These are phyloP conservation scores for Picea glauca DNA, from an alignment of 75 land plant species.

Conservation along the genomic window DNA sequence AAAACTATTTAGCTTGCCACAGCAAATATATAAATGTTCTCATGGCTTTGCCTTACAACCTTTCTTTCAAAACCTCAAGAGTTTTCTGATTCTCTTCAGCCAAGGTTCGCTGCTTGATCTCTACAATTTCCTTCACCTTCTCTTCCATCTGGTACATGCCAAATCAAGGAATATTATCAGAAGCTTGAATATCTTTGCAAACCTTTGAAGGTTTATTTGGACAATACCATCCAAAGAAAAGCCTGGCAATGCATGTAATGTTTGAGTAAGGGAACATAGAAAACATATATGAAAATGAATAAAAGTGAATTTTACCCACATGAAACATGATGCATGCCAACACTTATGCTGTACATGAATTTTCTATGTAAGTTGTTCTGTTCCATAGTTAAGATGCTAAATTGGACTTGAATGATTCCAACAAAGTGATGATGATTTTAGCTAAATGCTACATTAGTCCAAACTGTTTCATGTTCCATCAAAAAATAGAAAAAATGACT, in stretches of 20 bases:
- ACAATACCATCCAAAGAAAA: background rate
- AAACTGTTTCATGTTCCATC: no score
- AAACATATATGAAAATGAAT: background rate
- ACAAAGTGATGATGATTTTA: background rate
- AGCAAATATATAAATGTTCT: background rate
- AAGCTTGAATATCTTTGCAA: conserved; percentile 3
- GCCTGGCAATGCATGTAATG: background rate
- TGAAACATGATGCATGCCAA: background rate
- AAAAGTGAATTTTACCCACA: background rate
- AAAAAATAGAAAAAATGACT: no score
- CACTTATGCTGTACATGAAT: background rate
- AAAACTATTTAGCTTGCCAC: background rate
- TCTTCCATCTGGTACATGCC: conserved; percentile 79
- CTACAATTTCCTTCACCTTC: conserved; percentile 91
- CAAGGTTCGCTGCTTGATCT: conserved; percentile 88
- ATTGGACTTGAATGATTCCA: background rate
- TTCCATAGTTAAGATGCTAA: background rate
- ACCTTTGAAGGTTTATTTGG: background rate
- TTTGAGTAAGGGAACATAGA: background rate
- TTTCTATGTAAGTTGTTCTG: background rate
- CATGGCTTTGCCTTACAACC: conserved; percentile 33
- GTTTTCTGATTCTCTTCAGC: conserved; percentile 99
- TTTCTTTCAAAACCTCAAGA: conserved; percentile 85
- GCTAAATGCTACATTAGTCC: background rate
- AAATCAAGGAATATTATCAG: background rate